Conservation (phyloP, 2,329 filamentous ascomycete species). For the Bipolaris gigantea region DNA sequence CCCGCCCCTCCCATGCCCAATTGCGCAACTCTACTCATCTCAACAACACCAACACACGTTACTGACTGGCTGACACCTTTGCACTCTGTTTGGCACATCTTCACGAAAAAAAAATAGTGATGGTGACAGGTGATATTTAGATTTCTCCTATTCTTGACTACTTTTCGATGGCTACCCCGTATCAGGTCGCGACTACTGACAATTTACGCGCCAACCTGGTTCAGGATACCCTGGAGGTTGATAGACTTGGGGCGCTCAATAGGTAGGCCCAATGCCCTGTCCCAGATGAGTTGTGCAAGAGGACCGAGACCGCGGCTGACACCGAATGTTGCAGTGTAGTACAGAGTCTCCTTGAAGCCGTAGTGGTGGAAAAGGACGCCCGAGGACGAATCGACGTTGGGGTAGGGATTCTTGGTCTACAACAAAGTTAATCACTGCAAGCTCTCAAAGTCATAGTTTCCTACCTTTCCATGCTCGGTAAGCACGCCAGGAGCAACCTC, state of each 20-base stretch:
- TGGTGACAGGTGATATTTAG: not conserved
- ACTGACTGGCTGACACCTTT: not conserved
- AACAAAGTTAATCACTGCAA: slow-evolving; percentile 2
- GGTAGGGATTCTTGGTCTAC: slow-evolving; percentile 91
- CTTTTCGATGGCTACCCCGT: not conserved
- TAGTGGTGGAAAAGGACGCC: slow-evolving; percentile 98
- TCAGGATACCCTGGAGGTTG: slow-evolving; percentile 82
- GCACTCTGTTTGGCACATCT: too few species aligned
- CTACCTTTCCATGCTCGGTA: slow-evolving; percentile 85
- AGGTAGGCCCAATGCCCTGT: slow-evolving; percentile 86
- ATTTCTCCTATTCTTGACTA: not conserved
- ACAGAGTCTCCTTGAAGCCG: slow-evolving; percentile 94
- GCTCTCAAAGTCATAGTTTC: not conserved
- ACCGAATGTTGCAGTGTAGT: slow-evolving; percentile 77
- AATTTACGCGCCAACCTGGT: slow-evolving; percentile 50
- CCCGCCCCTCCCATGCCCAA: not conserved
- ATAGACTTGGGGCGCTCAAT: slow-evolving; percentile 99
- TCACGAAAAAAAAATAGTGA: too few species aligned
- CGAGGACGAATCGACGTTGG: slow-evolving; percentile 92
- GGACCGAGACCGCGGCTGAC: slow-evolving; percentile 78
- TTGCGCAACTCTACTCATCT: not conserved
- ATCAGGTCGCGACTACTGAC: not conserved
- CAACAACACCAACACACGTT: not conserved
- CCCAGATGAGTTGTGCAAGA: slow-evolving; percentile 93
- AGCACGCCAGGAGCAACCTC: slow-evolving; percentile 88